Percentiles rank a stretch among this genome's conserved stretches.
Conservation (phyloP, 179 eudicot genomes). For the Patellifolia procumbens region DNA sequence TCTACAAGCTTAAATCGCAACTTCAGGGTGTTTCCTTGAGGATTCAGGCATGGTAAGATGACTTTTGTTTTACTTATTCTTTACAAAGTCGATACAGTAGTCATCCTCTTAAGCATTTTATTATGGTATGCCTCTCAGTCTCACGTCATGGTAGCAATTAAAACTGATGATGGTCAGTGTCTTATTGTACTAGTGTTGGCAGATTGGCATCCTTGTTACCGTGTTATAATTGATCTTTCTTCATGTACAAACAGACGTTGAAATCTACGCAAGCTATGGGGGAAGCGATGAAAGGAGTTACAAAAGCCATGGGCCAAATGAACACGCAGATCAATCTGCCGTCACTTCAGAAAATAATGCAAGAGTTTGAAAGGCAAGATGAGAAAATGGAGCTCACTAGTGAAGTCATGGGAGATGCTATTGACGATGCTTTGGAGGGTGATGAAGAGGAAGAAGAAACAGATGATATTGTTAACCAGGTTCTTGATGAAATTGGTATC, state of each 20-base stretch:
- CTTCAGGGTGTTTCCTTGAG: constrained; percentile 97
- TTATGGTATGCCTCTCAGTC: neutral
- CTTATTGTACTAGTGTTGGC: neutral
- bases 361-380: constrained; percentile 95
- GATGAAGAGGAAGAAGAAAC: constrained; percentile 98
- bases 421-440: constrained; percentile 98
- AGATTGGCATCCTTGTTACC: neutral
- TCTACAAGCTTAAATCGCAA: constrained; percentile 96
- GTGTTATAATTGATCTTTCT: constrained; percentile 13
- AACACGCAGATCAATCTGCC: constrained; percentile 97
- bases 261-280: constrained; percentile 99
- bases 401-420: constrained; percentile 99
- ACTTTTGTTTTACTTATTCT: neutral
- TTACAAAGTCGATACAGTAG: neutral
- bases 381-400: constrained; percentile 93
- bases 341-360: constrained; percentile 89
- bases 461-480: constrained; percentile 91
- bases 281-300: constrained; percentile 98
- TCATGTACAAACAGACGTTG: constrained; percentile 55
- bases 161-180: neutral
- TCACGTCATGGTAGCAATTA: neutral
- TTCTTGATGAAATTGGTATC: constrained; percentile 96
- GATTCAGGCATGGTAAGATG: constrained; percentile 61
- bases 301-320: constrained; percentile 99
- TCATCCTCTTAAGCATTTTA: neutral